Evolutionary conservation across 257 asterid species (phyloP), one percentile per base, ranked within the genome.

Genomic region (Gentiana macrophylla): DNA sequence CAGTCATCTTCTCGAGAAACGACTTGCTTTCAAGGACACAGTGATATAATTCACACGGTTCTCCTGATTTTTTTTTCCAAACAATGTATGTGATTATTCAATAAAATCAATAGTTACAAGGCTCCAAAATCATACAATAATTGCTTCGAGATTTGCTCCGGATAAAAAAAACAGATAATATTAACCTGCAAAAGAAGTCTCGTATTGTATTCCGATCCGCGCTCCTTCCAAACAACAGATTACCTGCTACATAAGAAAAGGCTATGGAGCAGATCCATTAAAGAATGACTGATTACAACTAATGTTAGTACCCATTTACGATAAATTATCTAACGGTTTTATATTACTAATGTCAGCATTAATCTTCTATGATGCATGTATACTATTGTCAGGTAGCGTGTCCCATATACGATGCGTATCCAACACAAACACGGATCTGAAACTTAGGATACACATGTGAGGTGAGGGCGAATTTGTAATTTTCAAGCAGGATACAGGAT

Each of bases 1-100:
- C 95, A 15, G 75, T 74, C 99, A 88, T 83, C 80, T 92, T 88
- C 81, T 92, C 99, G 73, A 92, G 97, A 77, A 92, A 92, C 44
- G 99, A 92, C 77, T 92, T 92, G 79, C 95, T 92, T 73, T 88
- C 94, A 72, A 92, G 97, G 70, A 92, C 84, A 70, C 98, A 92
- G 74, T 92, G 98, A 77, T 85, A 92, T 62, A 77, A 60, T 73
- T 85, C 98, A 62, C 95, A 83, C 57, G 86, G 86, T 80, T 88
- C 97, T 48, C 99, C 99, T 92, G 94, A 63, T 69, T 44, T 54
- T 52, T 15, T 15, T 61, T 67, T 57, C 50, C 38, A 56, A 67
- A 55, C 2, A 56, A 66, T 8, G 32, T 45, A 11, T 45, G 53
- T 50, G 9, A 13, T 51, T 50, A 51, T 37, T 56, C 33, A 10